Base-by-base conservation (phyloP, 78 protist genomes). In the Monosiga brevicollis region DNA sequence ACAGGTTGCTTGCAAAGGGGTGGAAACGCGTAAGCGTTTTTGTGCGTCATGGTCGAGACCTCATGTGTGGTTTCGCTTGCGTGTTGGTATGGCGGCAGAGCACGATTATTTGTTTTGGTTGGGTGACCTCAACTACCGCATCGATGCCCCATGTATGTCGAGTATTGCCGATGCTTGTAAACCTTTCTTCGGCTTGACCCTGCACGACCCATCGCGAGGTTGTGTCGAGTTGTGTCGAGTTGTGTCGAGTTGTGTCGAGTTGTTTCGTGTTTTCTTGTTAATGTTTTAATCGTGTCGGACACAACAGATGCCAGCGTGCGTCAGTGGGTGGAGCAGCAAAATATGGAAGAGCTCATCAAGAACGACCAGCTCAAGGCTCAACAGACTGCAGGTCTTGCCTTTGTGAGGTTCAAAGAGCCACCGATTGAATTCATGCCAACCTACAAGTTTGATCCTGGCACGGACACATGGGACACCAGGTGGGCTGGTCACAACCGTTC, bases 91-190 rank as follows among this genome's bases (percentile, higher is more conserved):
- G n/a, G n/a, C n/a, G n/a, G n/a, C n/a, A n/a, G 91, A 88, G n/a
- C 91, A 88, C 70, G 92, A 89, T 85, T 89, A 90, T 78, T 55
- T 91, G 26, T 90, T 92, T 82, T 92, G 93, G 93, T 43, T 92
- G 42, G 95, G 95, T 42, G 95, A 92, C 83, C 82, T 92, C 78
- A 92, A 92, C 80, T 92, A 92, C 86, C 49, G 95, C 54, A 74
- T 92, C 55, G 15, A 10, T 22, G 6, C 24, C 24, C 40, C n/a
- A n/a, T n/a, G n/a, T n/a, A n/a, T n/a, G n/a, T n/a, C n/a, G n/a
- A n/a, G n/a, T n/a, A n/a, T n/a, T n/a, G n/a, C n/a, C n/a, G n/a
- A n/a, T n/a, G n/a, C n/a, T n/a, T n/a, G n/a, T n/a, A n/a, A n/a
- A n/a, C n/a, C n/a, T n/a, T n/a, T n/a, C n/a, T n/a, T n/a, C n/a